phyloP scores from a whole-genome alignment of 192 early-diverging fungal species.

The Fimicolochytrium jonesii region DNA sequence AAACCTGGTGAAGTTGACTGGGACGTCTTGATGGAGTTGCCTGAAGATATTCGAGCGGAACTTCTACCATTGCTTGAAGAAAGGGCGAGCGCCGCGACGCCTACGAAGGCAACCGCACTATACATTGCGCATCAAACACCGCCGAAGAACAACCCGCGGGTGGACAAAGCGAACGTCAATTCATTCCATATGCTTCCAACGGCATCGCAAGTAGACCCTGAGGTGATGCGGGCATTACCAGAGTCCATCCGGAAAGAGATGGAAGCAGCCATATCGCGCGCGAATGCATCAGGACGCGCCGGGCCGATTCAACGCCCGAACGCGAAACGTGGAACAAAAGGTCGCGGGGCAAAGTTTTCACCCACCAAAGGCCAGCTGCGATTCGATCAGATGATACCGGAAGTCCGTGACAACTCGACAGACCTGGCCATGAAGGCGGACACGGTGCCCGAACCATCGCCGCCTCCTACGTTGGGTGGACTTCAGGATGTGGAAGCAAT shows the following conservation, averaged over 20 bases:
- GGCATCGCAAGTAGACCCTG: conserved; percentile 39
- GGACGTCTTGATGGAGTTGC: conserved; percentile 18
- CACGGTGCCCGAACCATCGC: not conserved
- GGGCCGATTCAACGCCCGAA: not conserved
- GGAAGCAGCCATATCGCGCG: not conserved
- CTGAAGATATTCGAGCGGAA: conserved; percentile 19
- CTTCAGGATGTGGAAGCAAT: not conserved
- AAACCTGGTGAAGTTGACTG: conserved; percentile 9
- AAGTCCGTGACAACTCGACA: not conserved
- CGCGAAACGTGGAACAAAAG: not conserved
- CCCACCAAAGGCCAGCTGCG: not conserved
- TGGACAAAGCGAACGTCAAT: no score
- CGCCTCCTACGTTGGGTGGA: not conserved
- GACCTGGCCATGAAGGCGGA: not conserved
- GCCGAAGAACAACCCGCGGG: no score
- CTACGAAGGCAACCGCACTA: not conserved
- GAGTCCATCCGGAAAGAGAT: conserved; percentile 29
- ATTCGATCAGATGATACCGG: not conserved
- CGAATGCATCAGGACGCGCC: not conserved
- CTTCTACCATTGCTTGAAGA: conserved; percentile 1
- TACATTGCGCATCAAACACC: no score
- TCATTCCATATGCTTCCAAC: conserved; percentile 7
- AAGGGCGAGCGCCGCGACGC: not conserved
- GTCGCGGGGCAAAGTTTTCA: not conserved
- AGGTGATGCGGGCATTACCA: conserved; percentile 30